Base-by-base conservation (phyloP, 306 rosid species). In the Castanopsis chinensis region DNA sequence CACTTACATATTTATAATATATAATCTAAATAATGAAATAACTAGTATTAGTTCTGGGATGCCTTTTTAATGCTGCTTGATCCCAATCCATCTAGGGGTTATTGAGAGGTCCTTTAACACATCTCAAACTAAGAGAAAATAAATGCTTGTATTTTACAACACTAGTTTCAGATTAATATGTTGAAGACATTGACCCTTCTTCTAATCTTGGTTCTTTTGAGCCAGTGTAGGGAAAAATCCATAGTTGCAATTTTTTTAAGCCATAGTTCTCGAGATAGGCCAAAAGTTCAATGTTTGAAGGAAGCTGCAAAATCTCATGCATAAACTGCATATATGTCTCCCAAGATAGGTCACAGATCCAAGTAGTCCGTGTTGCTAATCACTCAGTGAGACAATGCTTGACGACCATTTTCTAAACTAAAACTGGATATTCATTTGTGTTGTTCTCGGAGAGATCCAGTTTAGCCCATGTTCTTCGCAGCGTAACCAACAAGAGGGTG, bases 381-480 rank as follows among this genome's bases (percentile, higher is more conserved):
- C 32, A 59, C 65, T n/a, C 27, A 1, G 27, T 25, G 27, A 25
- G 5, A 49, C 15, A 2, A 10, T 10, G 5, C 53, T 3, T 17
- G 37, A 41, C 11, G 45, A 41, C 45, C 45, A 7, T 41, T 41
- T 41, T 41, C 33, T 70, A 69, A 3, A 65, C 79, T 21, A 78
- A 69, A 75, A 76, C 35, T 10, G 68, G 69, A 4, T 69, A 56
- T 7, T 63, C 85, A 49, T 83, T 56, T 52, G 73, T 52, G 54
- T 30, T 71, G 57, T 77, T 68, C 18, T 72, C 76, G 0, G 82
- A 12, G 51, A 80, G 51, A 41, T 84, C 54, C 17, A 88, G 74
- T 78, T 79, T 82, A 21, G 79, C 70, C 98, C 97, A 88, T 59
- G 86, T 81, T 64, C 76, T 74, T 27, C 76, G 80, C 71, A 72